Conservation (phyloP, 176 grass and related monocot species). For the Eragrostis nindensis region DNA sequence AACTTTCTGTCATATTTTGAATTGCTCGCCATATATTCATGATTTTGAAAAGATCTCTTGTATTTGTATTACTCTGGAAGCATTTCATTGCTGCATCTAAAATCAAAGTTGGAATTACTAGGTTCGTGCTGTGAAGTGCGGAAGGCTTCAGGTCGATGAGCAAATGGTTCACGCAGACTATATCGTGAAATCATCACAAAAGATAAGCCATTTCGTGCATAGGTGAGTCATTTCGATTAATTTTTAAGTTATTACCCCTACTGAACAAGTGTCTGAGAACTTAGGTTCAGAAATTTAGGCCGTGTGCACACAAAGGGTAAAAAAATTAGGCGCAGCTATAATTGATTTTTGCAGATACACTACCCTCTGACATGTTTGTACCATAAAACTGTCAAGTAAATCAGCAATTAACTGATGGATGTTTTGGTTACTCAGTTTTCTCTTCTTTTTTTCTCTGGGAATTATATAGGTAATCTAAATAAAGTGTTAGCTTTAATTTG, state of each 20-base stretch:
- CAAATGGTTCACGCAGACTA: slow-evolving; percentile 56
- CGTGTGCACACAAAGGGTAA: neutral
- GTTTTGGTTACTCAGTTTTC: slow-evolving; percentile 7
- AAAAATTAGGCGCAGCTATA: neutral
- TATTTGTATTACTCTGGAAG: neutral
- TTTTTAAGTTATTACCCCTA: slow-evolving; percentile 3
- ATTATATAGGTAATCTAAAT: slow-evolving; percentile 1
- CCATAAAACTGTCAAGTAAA: slow-evolving; percentile 12
- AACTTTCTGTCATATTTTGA: neutral
- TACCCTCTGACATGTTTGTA: neutral
- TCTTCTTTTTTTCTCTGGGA: neutral
- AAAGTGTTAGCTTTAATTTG: neutral
- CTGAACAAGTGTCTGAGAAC: neutral
- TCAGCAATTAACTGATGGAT: neutral
- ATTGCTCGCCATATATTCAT: neutral
- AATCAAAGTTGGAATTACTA: slow-evolving; percentile 44
- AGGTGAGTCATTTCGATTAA: slow-evolving; percentile 52
- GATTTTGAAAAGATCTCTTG: neutral
- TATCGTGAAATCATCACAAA: slow-evolving; percentile 61
- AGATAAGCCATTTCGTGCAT: slow-evolving; percentile 95
- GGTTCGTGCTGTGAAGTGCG: slow-evolving; percentile 72
- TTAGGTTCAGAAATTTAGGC: neutral
- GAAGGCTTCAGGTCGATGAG: slow-evolving; percentile 91
- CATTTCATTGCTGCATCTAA: slow-evolving; percentile 20
- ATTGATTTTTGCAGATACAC: neutral